Conservation (phyloP, 352 stramenopile species). For the Globisporangium nunn region DNA sequence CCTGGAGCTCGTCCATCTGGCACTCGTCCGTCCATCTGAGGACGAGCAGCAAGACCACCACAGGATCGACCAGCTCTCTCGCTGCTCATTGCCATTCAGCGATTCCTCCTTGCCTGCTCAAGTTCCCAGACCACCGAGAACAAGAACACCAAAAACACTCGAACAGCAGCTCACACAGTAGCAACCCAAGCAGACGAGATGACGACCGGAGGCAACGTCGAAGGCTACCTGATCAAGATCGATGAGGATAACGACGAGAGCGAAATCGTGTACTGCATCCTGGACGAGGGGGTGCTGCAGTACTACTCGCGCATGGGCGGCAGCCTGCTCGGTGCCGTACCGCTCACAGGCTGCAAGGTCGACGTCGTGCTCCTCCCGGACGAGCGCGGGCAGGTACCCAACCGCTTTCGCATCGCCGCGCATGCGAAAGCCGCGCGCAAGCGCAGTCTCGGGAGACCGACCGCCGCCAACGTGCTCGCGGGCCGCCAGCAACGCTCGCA, state of each 20-base stretch:
- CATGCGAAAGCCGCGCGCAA: conserved; percentile 19
- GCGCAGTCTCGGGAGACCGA: conserved; percentile 16
- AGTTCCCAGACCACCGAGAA: neutral
- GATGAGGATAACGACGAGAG: conserved; percentile 31
- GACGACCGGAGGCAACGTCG: conserved; percentile 59
- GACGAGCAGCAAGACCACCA: too few species aligned
- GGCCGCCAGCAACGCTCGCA: conserved; percentile 14
- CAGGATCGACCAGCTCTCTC: too few species aligned
- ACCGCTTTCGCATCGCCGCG: conserved; percentile 69
- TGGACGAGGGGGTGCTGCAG: conserved; percentile 74
- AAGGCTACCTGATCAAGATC: conserved; percentile 78
- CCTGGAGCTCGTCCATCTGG: too few species aligned
- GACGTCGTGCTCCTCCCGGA: conserved; percentile 64
- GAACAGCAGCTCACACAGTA: too few species aligned
- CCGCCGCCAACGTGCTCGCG: conserved; percentile 14
- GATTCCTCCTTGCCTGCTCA: neutral
- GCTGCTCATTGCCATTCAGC: neutral
- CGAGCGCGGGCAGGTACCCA: conserved; percentile 25
- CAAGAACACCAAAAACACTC: neutral
- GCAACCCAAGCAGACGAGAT: conserved; percentile 6
- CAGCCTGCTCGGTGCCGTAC: conserved; percentile 45
- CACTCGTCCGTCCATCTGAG: too few species aligned
- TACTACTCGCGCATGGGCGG: conserved; percentile 76
- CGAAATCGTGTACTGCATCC: conserved; percentile 76
- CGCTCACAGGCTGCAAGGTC: conserved; percentile 69